Conservation (phyloP, 345 rosid genomes). For the Carallia pectinifolia region DNA sequence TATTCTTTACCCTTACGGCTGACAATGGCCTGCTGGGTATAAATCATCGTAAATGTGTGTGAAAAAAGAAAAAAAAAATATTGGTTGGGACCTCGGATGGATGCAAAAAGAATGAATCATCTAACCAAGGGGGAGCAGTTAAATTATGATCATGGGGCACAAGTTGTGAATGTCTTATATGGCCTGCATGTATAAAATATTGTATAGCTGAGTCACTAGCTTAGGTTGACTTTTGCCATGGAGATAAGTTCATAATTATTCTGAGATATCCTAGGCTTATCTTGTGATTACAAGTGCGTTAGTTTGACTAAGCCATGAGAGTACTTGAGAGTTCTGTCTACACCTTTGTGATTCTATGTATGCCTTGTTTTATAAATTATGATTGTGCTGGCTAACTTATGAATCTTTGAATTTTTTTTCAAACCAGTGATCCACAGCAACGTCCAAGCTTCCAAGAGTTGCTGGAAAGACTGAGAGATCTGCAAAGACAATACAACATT, state of each 20-base stretch:
- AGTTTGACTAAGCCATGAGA: conserved; percentile 7
- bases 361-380: not conserved
- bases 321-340: not conserved
- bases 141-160: not conserved
- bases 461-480: conserved; percentile 72
- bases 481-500: conserved; percentile 60
- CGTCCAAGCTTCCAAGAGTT: conserved; percentile 90
- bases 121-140: not conserved
- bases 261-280: conserved; percentile 1
- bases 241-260: not conserved
- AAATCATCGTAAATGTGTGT: not conserved
- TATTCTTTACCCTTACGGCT: not conserved
- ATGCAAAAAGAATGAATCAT: not conserved
- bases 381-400: conserved; percentile 2
- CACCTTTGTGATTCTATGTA: not conserved
- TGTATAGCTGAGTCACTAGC: conserved; percentile 1
- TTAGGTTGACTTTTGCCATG: conserved; percentile 2
- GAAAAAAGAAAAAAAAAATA: not conserved
- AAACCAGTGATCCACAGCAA: conserved; percentile 62
- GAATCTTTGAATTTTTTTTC: conserved; percentile 12
- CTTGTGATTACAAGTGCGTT: not conserved
- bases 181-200: not conserved
- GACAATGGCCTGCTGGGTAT: not conserved
- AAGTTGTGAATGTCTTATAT: not conserved
- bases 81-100: not conserved